Conservation (phyloP, 1,139 yeast genomes). For the Taphrina pruni region DNA sequence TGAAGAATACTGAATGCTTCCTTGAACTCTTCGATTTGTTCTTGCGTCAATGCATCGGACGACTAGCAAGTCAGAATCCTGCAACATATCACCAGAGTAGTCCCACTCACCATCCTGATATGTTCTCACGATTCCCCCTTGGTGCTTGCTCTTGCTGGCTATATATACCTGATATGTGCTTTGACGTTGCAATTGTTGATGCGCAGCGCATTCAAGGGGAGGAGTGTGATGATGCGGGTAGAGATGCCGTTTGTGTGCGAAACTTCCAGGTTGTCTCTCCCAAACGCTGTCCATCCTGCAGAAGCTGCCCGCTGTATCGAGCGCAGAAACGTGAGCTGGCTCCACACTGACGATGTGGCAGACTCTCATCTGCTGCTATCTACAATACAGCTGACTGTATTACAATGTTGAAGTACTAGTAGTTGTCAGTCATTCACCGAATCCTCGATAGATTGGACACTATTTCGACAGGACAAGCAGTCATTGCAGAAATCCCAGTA, state of each 20-base stretch:
- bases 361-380: not conserved
- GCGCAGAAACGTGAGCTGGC: not conserved
- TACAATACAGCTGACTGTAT: not conserved
- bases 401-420: too few species aligned
- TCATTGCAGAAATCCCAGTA: too few species aligned
- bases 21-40: slow-evolving; percentile 66
- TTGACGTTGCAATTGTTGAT: slow-evolving; percentile 14
- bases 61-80: slow-evolving; percentile 6
- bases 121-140: not conserved
- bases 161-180: not conserved
- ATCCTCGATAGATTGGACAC: too few species aligned
- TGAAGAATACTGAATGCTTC: slow-evolving; percentile 83
- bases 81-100: not conserved
- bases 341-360: slow-evolving; percentile 9
- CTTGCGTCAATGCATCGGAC: slow-evolving; percentile 38
- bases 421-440: too few species aligned
- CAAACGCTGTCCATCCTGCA: too few species aligned
- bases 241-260: not conserved
- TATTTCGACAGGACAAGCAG: too few species aligned
- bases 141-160: not conserved
- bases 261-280: too few species aligned
- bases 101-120: not conserved
- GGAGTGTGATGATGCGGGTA: slow-evolving; percentile 18
- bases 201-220: slow-evolving; percentile 9
- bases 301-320: too few species aligned